These are phyloP conservation scores for Termitomyces sp. DNA, from an alignment of 768 basidiomycete species.

Conservation along the genomic window DNA sequence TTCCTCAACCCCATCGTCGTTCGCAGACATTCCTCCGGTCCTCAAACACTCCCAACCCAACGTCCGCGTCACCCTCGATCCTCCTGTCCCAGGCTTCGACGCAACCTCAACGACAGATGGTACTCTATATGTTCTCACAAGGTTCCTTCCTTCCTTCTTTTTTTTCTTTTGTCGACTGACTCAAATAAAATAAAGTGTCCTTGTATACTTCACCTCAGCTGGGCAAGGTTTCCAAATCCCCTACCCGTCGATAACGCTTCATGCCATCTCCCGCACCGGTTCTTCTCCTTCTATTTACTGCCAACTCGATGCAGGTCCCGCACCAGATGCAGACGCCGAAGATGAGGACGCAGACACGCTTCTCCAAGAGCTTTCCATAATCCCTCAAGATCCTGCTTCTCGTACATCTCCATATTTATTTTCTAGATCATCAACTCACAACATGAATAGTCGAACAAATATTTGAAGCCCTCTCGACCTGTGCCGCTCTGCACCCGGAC, in stretches of 20 bases:
- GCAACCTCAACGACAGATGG: constrained; percentile 51
- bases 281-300: constrained; percentile 77
- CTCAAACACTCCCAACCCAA: constrained; percentile 69
- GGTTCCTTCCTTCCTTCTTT: constrained; percentile 34
- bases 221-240: constrained; percentile 46
- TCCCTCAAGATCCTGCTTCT: constrained; percentile 51
- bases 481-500: constrained; percentile 85
- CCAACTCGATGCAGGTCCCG: constrained; percentile 77
- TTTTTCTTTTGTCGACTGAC: constrained; percentile 5
- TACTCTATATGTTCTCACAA: constrained; percentile 81
- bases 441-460: constrained; percentile 64
- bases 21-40: constrained; percentile 80
- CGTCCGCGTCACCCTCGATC: constrained; percentile 67
- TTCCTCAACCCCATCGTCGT: constrained; percentile 80
- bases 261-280: constrained; percentile 77
- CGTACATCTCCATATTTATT: constrained; percentile 43
- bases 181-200: constrained; percentile 48
- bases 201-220: constrained; percentile 55
- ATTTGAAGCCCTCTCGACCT: constrained; percentile 81
- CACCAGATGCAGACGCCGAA: constrained; percentile 7
- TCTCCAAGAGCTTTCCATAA: constrained; percentile 80
- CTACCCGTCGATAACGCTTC: constrained; percentile 89
- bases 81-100: constrained; percentile 57
- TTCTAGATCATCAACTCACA: neutral
- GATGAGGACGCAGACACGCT: constrained; percentile 31